Evolutionary conservation across 2,329 filamentous ascomycete genomes (phyloP), one percentile per base, ranked within the genome.

Genomic region (Penicillium sp.): DNA sequence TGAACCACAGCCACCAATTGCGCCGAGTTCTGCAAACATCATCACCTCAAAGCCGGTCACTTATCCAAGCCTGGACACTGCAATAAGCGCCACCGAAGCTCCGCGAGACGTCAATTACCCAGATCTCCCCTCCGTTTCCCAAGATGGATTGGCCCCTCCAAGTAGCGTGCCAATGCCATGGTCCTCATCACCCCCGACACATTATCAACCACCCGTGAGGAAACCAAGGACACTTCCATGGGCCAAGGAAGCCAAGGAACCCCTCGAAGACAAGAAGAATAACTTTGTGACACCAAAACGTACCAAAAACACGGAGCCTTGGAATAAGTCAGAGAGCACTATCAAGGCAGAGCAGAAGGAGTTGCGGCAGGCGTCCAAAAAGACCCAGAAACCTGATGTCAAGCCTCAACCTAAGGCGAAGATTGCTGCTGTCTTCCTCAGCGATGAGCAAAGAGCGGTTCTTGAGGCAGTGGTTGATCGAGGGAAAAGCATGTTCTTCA

Each of bases 401-500:
- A 78, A 59, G 29, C 70, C 59, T 72, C 75, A 56, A 76, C 75
- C 56, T 72, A 72, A 40, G 47, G 63, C 56, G 59, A 77, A 66
- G 56, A 72, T 83, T 52, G 75, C 83, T 24, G 75, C 81, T 9
- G 82, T 95, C 9, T 87, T 88, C 52, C 79, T 99, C 34, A 97
- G 90, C 69, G 83, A 88, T 11, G 94, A 99, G 70, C 94, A 99
- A 73, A 83, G 85, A 55, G 85, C 89, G 54, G 91, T 99, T 10
- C 79, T 95, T 53, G 86, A 91, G 43, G 79, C 97, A 18, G 93
- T 99, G 9, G 83, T 91, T 7, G 83, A 94, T 21, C 78, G 89
- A 59, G 83, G 83, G 55, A 88, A 92, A 71, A 97, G 93, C 64
- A 92, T 97, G 2, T 99, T 99, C 78, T 99, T 99, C 72, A 99